Evolutionary conservation across 2,329 filamentous ascomycete genomes (phyloP), one percentile per base, ranked within the genome.

Genomic region (Talaromyces sp.): DNA sequence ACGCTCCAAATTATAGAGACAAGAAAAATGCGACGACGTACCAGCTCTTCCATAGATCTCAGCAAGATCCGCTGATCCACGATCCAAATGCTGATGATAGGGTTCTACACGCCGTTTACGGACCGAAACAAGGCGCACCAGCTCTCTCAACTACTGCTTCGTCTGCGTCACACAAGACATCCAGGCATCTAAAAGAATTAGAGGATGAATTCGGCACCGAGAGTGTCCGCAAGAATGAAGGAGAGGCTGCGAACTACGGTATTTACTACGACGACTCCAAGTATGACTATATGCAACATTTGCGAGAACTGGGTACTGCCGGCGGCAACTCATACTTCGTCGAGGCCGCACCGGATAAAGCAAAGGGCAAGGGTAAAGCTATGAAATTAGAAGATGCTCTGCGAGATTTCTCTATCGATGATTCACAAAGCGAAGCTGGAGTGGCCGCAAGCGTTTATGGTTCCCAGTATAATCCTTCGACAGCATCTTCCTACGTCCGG

Each of bases 211-310:
- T 97, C 57, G 90, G 90, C 1, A 81, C 84, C 37, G 81, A 82
- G 46, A 79, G 79, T 64, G 86, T 96, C 67, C 88, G 93, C 69
- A 84, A 86, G 62, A 98, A 99, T 75, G 95, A 99, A 77, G 96
- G 96, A 70, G 93, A 99, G 79, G 95, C 96, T 8, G 95, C 96
- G 68, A 91, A 90, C 75, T 87, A 97, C 77, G 95, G 95, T 67
- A 86, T 99, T 67, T 99, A 90, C 82, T 99, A 84, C 76, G 96
- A 99, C 77, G 95, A 99, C 78, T 89, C 91, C 67, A 86, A 91
- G 72, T 99, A 99, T 78, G 95, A 99, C 77, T 99, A 99, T 80
- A 99, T 99, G 95, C 95, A 99, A 77, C 95, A 99, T 77, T 81
- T 99, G 83, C 89, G 92, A 61, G 95, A 98, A 70, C 80, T 99